Evolutionary conservation across 1,284 basidiomycete species (phyloP), one percentile per base, ranked within the genome.

Genomic region (Singerocomus inundabilis): DNA sequence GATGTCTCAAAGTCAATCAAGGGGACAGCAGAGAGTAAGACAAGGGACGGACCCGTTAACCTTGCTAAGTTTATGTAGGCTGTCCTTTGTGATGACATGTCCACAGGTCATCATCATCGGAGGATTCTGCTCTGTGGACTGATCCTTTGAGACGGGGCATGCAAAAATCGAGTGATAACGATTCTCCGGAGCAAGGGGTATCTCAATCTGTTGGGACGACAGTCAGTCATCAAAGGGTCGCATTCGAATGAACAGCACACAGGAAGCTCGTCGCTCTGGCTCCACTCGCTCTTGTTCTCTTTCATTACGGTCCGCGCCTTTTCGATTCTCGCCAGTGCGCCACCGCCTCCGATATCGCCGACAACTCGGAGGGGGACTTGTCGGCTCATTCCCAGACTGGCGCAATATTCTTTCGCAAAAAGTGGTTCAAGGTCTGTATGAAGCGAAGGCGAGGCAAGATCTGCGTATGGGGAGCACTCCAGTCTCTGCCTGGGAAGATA

Each of bases 81-180:
- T 93, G 60, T 97, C 94, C 63, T 88, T 87, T 2, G 91, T 86
- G 43, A 98, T 84, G 32, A 96, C 93, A 70, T 99, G 97, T 1
- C 96, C 96, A 66, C 96, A 99, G 1, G 77, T 72, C 76, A 99
- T 85, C 91, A 98, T 95, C 91, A 97, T 97, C 0, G 96, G 96
- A 18, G 95, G 97, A 67, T 99, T 99, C 51, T 79, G 68, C 46
- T 94, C 89, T 1, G 92, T 96, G 12, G 93, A 85, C 70, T 97
- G 94, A 64, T 99, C 96, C 70, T 98, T 99, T 13, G 92, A 96
- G 28, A 99, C 96, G 1, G 97, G 93, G 69, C 97, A 99, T 36
- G 93, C 87, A 67, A 99, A 99, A 52, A 97, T 90, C 2, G 94
- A 97, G 68, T 99, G 97, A 70, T 96, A 98, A 28, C 93, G 78